A percentile compares a stretch with the other conserved stretches of the same genome.
phyloP scores from a whole-genome alignment of 2,329 filamentous ascomycete genomes.

The Cryphonectria carpinicola region DNA sequence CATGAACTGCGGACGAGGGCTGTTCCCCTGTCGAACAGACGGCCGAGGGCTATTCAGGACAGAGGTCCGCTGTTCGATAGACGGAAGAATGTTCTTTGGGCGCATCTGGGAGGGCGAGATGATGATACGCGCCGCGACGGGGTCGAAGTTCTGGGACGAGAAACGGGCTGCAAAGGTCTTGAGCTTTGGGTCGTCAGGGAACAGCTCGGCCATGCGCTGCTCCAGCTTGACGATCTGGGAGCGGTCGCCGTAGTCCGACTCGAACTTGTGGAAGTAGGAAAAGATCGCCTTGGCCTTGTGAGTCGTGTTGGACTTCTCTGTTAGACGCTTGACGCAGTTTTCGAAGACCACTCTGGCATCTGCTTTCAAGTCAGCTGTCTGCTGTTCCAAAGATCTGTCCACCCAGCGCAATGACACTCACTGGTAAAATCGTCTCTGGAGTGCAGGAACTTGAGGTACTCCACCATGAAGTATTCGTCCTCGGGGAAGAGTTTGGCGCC shows the following conservation, averaged over 20 bases:
- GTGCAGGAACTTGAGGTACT: slow-evolving; percentile 94
- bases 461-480: slow-evolving; percentile 89
- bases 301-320: slow-evolving; percentile 74
- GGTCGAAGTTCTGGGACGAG: slow-evolving; percentile 75
- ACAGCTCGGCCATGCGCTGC: slow-evolving; percentile 90
- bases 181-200: slow-evolving; percentile 81
- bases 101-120: slow-evolving; percentile 83
- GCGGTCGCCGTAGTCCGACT: slow-evolving; percentile 91
- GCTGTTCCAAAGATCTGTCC: neutral
- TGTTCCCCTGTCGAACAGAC: slow-evolving; percentile 38
- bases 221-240: slow-evolving; percentile 90
- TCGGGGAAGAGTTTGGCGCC: slow-evolving; percentile 92
- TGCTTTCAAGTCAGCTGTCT: slow-evolving; percentile 40
- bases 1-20: slow-evolving; percentile 54
- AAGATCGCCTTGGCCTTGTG: slow-evolving; percentile 84
- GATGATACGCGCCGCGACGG: slow-evolving; percentile 78
- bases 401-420: slow-evolving; percentile 55
- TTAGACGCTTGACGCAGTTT: slow-evolving; percentile 83
- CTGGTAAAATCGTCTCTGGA: slow-evolving; percentile 91
- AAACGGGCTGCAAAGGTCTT: slow-evolving; percentile 78
- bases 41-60: slow-evolving; percentile 50
- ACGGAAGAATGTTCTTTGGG: slow-evolving; percentile 60
- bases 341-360: slow-evolving; percentile 97
- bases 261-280: slow-evolving; percentile 91
- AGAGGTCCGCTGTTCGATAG: slow-evolving; percentile 56